A percentile compares a stretch with the other conserved stretches of the same genome.
Evolutionary conservation across 1,284 basidiomycete genomes (phyloP).

Genomic region (Uromyces viciae-fabae): DNA sequence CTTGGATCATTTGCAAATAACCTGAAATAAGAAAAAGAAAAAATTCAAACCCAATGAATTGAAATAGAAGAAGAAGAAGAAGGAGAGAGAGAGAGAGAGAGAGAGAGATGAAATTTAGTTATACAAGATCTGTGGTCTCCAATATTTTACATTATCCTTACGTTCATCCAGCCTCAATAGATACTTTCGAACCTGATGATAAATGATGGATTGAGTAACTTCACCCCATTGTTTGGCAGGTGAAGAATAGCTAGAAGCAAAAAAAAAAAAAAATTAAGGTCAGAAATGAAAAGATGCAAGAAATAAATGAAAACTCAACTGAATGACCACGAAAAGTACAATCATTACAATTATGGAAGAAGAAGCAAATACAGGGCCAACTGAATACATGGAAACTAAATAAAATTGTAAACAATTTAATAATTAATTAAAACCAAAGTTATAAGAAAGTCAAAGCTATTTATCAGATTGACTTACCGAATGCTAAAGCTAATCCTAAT

Average conservation of each 20-base stretch:
- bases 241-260: constrained; percentile 29
- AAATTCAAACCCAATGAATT: too few species aligned
- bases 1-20: constrained; percentile 37
- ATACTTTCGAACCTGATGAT: constrained; percentile 43
- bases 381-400: constrained; percentile 34
- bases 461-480: constrained; percentile 6
- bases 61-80: too few species aligned
- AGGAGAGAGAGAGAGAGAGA: too few species aligned
- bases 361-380: constrained; percentile 34
- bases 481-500: constrained; percentile 13
- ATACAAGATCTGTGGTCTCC: constrained; percentile 43
- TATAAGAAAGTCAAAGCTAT: too few species aligned
- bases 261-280: background rate
- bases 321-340: constrained; percentile 33
- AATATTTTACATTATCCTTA: constrained; percentile 42
- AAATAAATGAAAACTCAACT: constrained; percentile 15
- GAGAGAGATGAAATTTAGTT: background rate
- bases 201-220: constrained; percentile 41
- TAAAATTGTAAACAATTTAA: background rate
- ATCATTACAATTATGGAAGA: constrained; percentile 39
- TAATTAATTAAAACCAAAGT: background rate
- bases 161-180: constrained; percentile 42
- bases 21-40: constrained; percentile 16
- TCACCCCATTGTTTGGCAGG: constrained; percentile 43
- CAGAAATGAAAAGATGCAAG: background rate